Evolutionary conservation across 2,329 filamentous ascomycete genomes (phyloP), one percentile per base, ranked within the genome.

Genomic region (Colletotrichum eleusines): DNA sequence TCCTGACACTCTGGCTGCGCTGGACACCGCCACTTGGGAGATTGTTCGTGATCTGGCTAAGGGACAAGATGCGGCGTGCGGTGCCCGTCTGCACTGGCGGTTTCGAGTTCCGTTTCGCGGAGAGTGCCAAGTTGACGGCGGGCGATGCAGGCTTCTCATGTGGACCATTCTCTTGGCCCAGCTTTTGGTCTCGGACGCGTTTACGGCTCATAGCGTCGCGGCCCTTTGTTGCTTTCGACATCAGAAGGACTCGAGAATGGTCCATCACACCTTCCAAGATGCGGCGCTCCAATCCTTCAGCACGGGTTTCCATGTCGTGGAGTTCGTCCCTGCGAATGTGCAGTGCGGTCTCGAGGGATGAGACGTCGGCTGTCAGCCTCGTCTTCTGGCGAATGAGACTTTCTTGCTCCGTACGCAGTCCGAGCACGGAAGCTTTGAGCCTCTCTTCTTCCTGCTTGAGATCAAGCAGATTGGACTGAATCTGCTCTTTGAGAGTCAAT

Each of bases 261-360:
- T 98, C 95, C 83, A 99, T 97, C 73, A 98, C 94, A 33, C 95
- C 95, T 74, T 98, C 95, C 40, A 99, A 84, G 75, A 99, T 97
- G 33, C 96, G 91, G 63, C 95, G 92, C 82, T 99, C 96, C 31
- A 99, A 86, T 4, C 90, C 89, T 79, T 98, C 94, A 3, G 95
- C 96, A 73, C 95, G 92, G 14, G 88, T 85, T 79, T 98, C 95
- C 93, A 99, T 98, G 33, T 92, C 88, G 55, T 94, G 90, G 70
- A 99, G 89, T 82, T 98, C 96, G 75, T 98, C 95, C 54, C 94
- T 92, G 65, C 96, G 92, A 67, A 98, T 91, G 23, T 92, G 90
- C 38, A 98, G 87, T 0, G 96, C 95, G 11, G 94, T 98, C 79
- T 98, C 94, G 2, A 99, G 88, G 11, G 94, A 93, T 6, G 94